Base-by-base conservation (phyloP, 352 stramenopile genomes). In the Globisporangium orthogonon region DNA sequence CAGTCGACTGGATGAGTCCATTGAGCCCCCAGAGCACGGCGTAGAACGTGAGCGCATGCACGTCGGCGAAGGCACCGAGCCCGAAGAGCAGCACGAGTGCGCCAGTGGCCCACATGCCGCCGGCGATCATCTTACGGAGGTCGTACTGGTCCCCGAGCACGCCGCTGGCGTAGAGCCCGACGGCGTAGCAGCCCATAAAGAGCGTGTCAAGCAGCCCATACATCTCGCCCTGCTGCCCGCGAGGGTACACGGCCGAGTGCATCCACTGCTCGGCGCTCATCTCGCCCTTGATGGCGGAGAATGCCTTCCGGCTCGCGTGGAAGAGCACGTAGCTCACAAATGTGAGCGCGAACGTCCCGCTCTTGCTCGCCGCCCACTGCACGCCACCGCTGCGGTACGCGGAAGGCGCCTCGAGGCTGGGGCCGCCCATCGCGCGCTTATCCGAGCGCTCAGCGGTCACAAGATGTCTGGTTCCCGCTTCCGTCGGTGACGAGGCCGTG, bases 311-410 rank as follows among this genome's bases (percentile, higher is more conserved):
- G 53, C 70, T 80, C 29, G 78, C 78, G 52, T 92, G 83, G 61
- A 91, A 87, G 62, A 90, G 58, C 4, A 89, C 80, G 61, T 89
- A 91, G 67, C 80, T 91, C 58, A 87, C 76, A 63, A 92, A 92
- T 15, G 83, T 91, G 23, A 92, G 68, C 43, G 74, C 50, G 54
- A 92, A 90, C 31, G 83, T 76, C 46, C 74, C 75, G 13, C 61
- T 56, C 65, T 89, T 91, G 59, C 66, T 77, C 17, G 78, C 76
- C 23, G 51, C 51, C 44, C 58, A 64, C 17, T 54, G 51, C 45
- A 52, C 41, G 23, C 23, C 23, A 23, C 23, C 23, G 43, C 52
- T 53, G 44, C 44, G 6, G 23, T 14, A 14, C 10, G 44, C n/a
- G n/a, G 23, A 23, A 23, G 44, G n/a, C n/a, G 11, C 28, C 18